Percentiles rank a stretch among this genome's conserved stretches.
Evolutionary conservation across 2,329 filamentous ascomycete species (phyloP).

Genomic region (Colletotrichum sp.): DNA sequence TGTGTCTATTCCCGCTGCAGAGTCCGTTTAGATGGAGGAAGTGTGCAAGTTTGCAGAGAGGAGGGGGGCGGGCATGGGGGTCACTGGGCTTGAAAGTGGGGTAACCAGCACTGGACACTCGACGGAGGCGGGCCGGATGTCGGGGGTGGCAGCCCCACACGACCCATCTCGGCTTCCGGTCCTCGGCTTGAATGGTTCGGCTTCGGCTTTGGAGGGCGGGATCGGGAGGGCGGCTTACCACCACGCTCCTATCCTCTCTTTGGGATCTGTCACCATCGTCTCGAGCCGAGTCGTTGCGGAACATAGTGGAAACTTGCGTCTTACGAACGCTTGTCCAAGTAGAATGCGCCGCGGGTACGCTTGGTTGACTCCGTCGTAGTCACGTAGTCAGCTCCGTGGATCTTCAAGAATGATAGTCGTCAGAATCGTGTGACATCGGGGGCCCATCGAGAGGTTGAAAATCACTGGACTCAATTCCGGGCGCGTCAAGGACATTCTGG

Average conservation of each 20-base stretch:
- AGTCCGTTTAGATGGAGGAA: not conserved
- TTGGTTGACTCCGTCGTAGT: not conserved
- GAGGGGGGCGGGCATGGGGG: not conserved
- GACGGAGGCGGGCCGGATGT: not conserved
- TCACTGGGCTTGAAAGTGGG: not conserved
- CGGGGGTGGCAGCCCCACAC: not conserved
- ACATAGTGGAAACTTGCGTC: too few relatives aligned
- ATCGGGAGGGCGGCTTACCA: not conserved
- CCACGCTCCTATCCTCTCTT: not conserved
- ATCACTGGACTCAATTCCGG: too few relatives aligned
- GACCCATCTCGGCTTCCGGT: not conserved
- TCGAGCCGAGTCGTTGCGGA: not conserved
- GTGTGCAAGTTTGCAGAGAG: not conserved
- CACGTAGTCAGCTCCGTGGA: too few relatives aligned
- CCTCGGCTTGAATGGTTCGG: not conserved
- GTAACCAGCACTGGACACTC: not conserved
- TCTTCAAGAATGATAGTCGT: too few relatives aligned
- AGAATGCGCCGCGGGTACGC: not conserved
- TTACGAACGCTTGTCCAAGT: too few relatives aligned
- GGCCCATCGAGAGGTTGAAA: too few relatives aligned
- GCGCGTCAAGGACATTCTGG: too few relatives aligned
- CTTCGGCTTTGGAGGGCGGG: not conserved
- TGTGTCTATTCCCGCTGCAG: not conserved
- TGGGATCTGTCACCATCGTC: not conserved
- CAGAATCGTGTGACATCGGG: too few relatives aligned